Evolutionary conservation across 495 filamentous ascomycete species (phyloP).

Genomic region (Articulospora tetracladia): DNA sequence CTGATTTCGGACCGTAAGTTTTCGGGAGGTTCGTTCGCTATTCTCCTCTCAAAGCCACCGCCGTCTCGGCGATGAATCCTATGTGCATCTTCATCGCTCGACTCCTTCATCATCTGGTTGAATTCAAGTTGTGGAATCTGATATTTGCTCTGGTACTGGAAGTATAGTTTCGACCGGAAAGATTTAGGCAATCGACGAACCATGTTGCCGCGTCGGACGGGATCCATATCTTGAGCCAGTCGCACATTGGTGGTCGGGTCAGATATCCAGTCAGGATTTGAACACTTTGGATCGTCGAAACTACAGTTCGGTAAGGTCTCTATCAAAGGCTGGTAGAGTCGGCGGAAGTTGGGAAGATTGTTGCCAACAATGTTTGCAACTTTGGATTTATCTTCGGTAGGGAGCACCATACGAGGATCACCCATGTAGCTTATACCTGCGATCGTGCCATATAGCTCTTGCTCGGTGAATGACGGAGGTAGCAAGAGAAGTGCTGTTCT

Average conservation of each 20-base stretch:
- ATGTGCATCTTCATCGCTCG: conserved; percentile 61
- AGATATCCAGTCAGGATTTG: conserved; percentile 58
- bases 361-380: conserved; percentile 88
- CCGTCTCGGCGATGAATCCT: conserved; percentile 71
- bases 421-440: conserved; percentile 90
- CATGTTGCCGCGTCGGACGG: conserved; percentile 87
- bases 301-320: conserved; percentile 82
- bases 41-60: conserved; percentile 78
- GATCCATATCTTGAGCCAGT: conserved; percentile 87
- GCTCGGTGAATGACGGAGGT: conserved; percentile 79
- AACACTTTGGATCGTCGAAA: conserved; percentile 68
- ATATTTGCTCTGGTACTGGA: conserved; percentile 88
- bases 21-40: conserved; percentile 62
- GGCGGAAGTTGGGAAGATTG: conserved; percentile 87
- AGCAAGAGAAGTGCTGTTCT: conserved; percentile 85
- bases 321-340: conserved; percentile 84
- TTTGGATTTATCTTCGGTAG: conserved; percentile 87
- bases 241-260: conserved; percentile 56
- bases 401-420: conserved; percentile 86
- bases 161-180: conserved; percentile 88
- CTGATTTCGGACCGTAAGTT: conserved; percentile 64
- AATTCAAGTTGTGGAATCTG: conserved; percentile 81
- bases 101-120: conserved; percentile 76
- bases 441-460: conserved; percentile 83
- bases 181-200: conserved; percentile 83